Base-by-base conservation (phyloP, 352 stramenopile species). In the Phytophthora syringae region DNA sequence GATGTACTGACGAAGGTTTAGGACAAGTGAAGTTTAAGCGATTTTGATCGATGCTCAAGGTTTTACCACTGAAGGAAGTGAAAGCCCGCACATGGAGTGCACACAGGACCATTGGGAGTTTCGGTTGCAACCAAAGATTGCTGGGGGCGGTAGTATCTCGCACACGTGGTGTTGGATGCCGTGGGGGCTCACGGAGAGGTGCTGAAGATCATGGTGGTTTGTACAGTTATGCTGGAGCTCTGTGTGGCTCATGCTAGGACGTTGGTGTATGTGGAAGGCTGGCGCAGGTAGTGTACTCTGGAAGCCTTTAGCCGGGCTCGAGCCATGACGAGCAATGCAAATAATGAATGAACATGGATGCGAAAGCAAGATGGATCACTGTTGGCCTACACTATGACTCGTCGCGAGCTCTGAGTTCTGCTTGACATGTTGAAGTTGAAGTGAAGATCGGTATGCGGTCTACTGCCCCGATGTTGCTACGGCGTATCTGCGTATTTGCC, bases 1-100 rank as follows among this genome's bases (percentile, higher is more conserved):
- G 72, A 76, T 39, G 65, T 69, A 7, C 36, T 76, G 15, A 73
- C 59, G 7, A 79, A 79, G 43, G 37, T 0, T 49, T 79, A 5
- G 56, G 27, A 1, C 16, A 15, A 0, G 51, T 62, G 5, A 74
- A 72, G 58, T 72, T 73, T 32, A 30, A 56, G 7, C 21, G 45
- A 4, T 76, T 73, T 24, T 32, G 61, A 11, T 28, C 28, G 1
- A 54, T 65, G 53, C 22, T 79, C 3, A 59, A 58, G 49, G 58
- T 66, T 7, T 24, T 66, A 15, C 39, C 39, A n/a, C 52, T 51
- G 9, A 59, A 50, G 52, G 52, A 55, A 15, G 18, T 44, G 28
- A 32, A 32, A 32, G 28, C 28, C 9, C 28, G 28, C 28, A 32
- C 28, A 32, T 32, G 28, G 28, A 32, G 28, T 32, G 28, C 32